A percentile compares a stretch with the other conserved stretches of the same genome.
phyloP scores from a whole-genome alignment of 768 basidiomycete genomes.

The Symmetrospora coprosmae region DNA sequence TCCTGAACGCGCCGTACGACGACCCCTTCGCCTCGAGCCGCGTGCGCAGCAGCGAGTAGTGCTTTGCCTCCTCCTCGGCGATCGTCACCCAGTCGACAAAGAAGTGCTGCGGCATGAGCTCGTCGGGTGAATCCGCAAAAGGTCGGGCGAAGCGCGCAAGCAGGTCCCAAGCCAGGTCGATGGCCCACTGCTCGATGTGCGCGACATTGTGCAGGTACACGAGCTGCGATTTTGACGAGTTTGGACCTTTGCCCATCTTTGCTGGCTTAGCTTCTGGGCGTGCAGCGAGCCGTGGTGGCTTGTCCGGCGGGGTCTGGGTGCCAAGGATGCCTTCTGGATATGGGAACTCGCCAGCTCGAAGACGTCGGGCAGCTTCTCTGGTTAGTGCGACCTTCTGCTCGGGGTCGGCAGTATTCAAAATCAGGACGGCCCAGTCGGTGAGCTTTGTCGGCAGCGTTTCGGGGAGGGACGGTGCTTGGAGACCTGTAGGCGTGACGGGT shows the following conservation, averaged over 20 bases:
- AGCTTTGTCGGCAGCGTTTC: conserved; percentile 46
- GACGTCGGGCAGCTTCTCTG: conserved; percentile 52
- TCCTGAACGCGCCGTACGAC: conserved; percentile 59
- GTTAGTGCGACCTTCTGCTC: conserved; percentile 49
- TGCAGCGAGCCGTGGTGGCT: conserved; percentile 50
- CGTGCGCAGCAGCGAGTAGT: conserved; percentile 57
- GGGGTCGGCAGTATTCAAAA: conserved; percentile 60
- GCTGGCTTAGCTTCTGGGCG: conserved; percentile 50
- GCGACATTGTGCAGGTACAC: conserved; percentile 69
- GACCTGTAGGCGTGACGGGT: background rate
- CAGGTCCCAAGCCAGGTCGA: conserved; percentile 35
- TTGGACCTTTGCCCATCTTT: conserved; percentile 44
- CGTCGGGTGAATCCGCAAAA: background rate
- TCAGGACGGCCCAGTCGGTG: conserved; percentile 64
- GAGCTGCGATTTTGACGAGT: conserved; percentile 47
- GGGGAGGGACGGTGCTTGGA: background rate
- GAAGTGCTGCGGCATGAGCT: conserved; percentile 44
- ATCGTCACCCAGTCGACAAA: conserved; percentile 46
- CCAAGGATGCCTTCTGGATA: conserved; percentile 42
- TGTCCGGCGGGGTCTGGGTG: conserved; percentile 47
- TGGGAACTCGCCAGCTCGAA: conserved; percentile 53
- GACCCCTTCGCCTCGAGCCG: conserved; percentile 51
- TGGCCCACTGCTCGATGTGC: conserved; percentile 76
- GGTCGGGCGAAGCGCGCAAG: conserved; percentile 57
- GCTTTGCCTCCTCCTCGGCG: conserved; percentile 73